These are phyloP conservation scores for Trapa bicornis DNA, from an alignment of 345 rosid species.

Conservation along the genomic window DNA sequence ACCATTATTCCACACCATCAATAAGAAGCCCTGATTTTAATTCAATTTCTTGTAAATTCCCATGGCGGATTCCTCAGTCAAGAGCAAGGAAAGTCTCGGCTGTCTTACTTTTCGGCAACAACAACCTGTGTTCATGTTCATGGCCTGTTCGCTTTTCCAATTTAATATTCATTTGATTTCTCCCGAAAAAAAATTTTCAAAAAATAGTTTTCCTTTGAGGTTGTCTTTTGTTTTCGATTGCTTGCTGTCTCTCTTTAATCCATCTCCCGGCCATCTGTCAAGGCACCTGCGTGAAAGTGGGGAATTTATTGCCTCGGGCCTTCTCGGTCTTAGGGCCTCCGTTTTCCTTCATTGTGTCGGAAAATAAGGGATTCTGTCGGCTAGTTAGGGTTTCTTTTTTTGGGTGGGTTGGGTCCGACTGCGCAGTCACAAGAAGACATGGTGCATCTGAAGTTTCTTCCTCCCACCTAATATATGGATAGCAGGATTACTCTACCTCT, in stretches of 20 bases:
- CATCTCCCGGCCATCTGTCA: background rate
- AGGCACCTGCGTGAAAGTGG: background rate
- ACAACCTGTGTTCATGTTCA: background rate
- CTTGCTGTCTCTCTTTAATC: background rate
- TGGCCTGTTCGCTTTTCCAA: background rate
- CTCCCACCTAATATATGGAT: background rate
- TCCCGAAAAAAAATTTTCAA: background rate
- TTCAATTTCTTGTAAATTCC: conserved; percentile 9
- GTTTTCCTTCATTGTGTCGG: background rate
- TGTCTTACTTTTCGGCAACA: background rate
- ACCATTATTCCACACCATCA: too few species aligned
- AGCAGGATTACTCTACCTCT: background rate
- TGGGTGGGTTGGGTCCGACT: background rate
- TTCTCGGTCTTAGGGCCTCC: background rate
- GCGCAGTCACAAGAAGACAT: background rate
- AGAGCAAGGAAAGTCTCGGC: conserved; percentile 5
- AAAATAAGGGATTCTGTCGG: background rate
- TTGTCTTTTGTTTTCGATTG: background rate
- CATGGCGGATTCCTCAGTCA: conserved; percentile 16
- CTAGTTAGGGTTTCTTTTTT: conserved; percentile 1
- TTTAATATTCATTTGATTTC: background rate
- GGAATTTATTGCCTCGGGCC: conserved; percentile 1
- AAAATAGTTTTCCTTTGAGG: background rate
- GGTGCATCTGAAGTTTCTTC: background rate
- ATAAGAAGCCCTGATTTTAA: too few species aligned